Evolutionary conservation across 2,329 filamentous ascomycete species (phyloP).

Genomic region (Exserohilum rostratum): DNA sequence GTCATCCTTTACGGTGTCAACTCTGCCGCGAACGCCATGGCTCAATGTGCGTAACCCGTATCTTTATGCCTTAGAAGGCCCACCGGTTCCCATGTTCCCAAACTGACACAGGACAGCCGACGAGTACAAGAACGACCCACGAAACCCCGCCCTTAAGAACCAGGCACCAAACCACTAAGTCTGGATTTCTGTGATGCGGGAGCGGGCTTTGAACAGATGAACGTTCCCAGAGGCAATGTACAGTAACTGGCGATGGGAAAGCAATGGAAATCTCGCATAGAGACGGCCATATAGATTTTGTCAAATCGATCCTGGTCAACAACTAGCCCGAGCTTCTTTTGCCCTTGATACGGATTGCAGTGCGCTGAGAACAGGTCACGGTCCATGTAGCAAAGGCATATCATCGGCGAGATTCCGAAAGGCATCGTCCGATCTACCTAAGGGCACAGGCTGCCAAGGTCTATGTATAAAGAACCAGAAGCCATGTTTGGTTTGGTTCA

Average conservation of each 20-base stretch:
- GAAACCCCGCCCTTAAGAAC: slow-evolving; percentile 68
- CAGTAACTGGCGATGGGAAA: slow-evolving; percentile 38
- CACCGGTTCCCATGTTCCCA: slow-evolving; percentile 1
- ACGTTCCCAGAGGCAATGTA: slow-evolving; percentile 41
- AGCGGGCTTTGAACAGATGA: slow-evolving; percentile 20
- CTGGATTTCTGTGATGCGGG: slow-evolving; percentile 16
- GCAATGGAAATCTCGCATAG: slow-evolving; percentile 15
- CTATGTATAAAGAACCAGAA: background rate
- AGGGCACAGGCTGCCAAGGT: background rate
- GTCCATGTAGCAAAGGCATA: background rate
- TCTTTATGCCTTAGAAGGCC: background rate
- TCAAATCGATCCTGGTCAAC: slow-evolving; percentile 25
- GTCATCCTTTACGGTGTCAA: slow-evolving; percentile 93
- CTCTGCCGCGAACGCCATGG: slow-evolving; percentile 76
- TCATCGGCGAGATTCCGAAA: background rate
- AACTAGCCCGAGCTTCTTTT: background rate
- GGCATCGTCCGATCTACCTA: background rate
- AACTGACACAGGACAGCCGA: slow-evolving; percentile 65
- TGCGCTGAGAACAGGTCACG: background rate
- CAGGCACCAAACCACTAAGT: slow-evolving; percentile 39
- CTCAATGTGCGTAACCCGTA: slow-evolving; percentile 69
- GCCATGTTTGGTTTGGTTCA: background rate
- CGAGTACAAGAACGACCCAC: slow-evolving; percentile 96
- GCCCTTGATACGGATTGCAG: background rate
- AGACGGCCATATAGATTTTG: slow-evolving; percentile 44